These are phyloP conservation scores for Exophiala aquamarina DNA, from an alignment of 2,329 filamentous ascomycete genomes.

Conservation along the genomic window DNA sequence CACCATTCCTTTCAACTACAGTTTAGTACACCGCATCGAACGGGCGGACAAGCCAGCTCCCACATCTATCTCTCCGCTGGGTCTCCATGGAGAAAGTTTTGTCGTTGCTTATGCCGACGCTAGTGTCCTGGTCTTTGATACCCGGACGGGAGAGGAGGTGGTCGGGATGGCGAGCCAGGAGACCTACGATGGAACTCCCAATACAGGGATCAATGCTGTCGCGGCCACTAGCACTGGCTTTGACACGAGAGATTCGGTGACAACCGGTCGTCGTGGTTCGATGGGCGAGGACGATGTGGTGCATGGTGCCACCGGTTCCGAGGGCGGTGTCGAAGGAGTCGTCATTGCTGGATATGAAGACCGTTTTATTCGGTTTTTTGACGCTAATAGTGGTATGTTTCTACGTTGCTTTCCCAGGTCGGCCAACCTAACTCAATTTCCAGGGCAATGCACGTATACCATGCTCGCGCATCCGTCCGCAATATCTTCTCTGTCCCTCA, in stretches of 20 bases:
- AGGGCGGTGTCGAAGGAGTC: slow-evolving; percentile 82
- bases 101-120: slow-evolving; percentile 92
- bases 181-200: slow-evolving; percentile 84
- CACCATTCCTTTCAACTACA: slow-evolving; percentile 82
- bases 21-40: slow-evolving; percentile 81
- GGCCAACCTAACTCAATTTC: slow-evolving; percentile 23
- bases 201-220: slow-evolving; percentile 83
- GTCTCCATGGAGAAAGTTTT: slow-evolving; percentile 78
- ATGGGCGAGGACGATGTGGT: slow-evolving; percentile 73
- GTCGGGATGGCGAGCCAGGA: slow-evolving; percentile 91
- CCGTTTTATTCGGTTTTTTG: slow-evolving; percentile 92
- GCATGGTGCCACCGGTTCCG: slow-evolving; percentile 79
- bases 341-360: slow-evolving; percentile 98
- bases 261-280: slow-evolving; percentile 62
- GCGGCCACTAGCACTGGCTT: slow-evolving; percentile 82
- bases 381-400: slow-evolving; percentile 87
- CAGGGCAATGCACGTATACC: slow-evolving; percentile 98
- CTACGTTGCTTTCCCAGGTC: not conserved
- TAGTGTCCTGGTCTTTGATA: slow-evolving; percentile 88
- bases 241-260: slow-evolving; percentile 62
- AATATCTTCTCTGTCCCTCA: slow-evolving; percentile 87
- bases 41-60: slow-evolving; percentile 69
- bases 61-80: slow-evolving; percentile 90
- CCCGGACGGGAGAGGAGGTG: slow-evolving; percentile 84
- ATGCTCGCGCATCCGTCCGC: slow-evolving; percentile 96